Evolutionary conservation across 441 rosid genomes (phyloP).

Genomic region (Cnidoscolus chayamansa): DNA sequence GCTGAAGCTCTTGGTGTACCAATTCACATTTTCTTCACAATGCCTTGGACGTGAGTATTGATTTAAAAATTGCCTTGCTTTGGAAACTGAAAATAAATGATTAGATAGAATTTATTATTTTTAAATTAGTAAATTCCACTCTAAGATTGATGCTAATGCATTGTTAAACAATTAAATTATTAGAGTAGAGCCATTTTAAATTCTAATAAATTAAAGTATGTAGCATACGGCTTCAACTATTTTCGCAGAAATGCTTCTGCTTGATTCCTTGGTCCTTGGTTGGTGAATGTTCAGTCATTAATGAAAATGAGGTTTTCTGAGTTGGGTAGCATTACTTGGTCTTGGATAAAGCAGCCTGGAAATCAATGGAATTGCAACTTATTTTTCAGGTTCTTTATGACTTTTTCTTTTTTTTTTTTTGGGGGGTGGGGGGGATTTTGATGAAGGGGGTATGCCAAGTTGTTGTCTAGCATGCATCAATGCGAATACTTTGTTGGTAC

Average conservation of each 20-base stretch:
- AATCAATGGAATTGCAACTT: neutral
- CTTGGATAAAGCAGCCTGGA: conserved; percentile 6
- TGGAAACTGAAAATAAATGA: conserved; percentile 17
- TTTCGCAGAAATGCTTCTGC: neutral
- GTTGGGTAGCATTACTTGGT: neutral
- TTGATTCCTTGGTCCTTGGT: neutral
- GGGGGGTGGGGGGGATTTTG: neutral
- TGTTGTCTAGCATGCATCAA: neutral
- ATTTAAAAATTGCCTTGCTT: conserved; percentile 19
- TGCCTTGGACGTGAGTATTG: conserved; percentile 99
- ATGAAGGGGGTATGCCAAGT: neutral
- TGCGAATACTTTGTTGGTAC: neutral
- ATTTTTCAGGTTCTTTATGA: neutral
- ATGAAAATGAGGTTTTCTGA: neutral
- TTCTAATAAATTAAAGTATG: neutral
- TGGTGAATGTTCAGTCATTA: neutral
- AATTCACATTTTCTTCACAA: conserved; percentile 94
- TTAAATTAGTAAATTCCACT: too few species aligned
- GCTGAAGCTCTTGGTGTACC: conserved; percentile 99
- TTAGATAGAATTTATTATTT: neutral
- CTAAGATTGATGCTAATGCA: neutral
- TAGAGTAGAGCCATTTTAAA: neutral
- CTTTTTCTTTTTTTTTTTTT: neutral
- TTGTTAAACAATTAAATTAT: neutral
- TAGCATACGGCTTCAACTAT: neutral